A percentile compares a stretch with the other conserved stretches of the same genome.
These are phyloP conservation scores for Graphilbum fragrans DNA, from an alignment of 2,329 filamentous ascomycete genomes.

Conservation along the genomic window DNA sequence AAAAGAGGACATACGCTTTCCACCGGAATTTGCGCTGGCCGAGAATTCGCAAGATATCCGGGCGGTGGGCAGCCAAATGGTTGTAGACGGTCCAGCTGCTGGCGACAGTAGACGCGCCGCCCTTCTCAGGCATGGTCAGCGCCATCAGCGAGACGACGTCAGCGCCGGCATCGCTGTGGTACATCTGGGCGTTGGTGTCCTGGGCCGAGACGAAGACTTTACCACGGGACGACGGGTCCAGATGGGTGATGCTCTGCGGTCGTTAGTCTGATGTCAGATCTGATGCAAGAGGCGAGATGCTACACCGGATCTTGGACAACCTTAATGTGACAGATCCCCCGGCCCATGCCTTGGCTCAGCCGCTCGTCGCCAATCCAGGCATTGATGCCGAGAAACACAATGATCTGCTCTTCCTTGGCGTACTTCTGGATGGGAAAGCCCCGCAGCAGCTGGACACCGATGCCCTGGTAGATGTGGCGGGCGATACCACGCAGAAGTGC, in stretches of 20 bases:
- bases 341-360: background rate
- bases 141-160: background rate
- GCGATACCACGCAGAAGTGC: background rate
- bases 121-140: background rate
- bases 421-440: constrained; percentile 1
- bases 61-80: background rate
- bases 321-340: constrained; percentile 1
- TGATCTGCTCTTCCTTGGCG: constrained; percentile 1
- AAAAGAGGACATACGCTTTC: background rate
- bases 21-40: background rate
- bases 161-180: background rate
- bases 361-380: background rate
- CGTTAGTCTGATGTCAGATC: too few relatives aligned
- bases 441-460: background rate
- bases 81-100: constrained; percentile 1
- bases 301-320: background rate
- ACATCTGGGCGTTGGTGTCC: constrained; percentile 1
- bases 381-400: background rate
- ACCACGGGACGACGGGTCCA: background rate
- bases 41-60: background rate
- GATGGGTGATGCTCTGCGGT: background rate
- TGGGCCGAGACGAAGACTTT: constrained; percentile 1
- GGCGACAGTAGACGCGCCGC: background rate
- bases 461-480: background rate
- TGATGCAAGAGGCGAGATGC: too few relatives aligned